phyloP scores from a whole-genome alignment of 2,329 filamentous ascomycete species.

The Zymoseptoria tritici region DNA sequence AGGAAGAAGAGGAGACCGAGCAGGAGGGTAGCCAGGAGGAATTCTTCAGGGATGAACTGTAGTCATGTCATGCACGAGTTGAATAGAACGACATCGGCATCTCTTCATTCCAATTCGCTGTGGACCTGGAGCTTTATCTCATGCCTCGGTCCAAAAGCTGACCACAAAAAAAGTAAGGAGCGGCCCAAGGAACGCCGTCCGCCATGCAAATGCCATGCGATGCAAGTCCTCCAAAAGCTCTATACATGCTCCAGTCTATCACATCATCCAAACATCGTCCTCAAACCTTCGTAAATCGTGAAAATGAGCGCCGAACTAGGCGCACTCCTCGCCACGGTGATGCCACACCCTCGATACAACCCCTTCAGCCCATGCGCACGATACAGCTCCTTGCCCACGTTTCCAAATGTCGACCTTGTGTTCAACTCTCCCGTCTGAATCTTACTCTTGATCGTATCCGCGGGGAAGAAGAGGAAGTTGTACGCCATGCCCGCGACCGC shows the following conservation, averaged over 20 bases:
- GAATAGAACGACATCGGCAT: not conserved
- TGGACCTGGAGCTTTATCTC: not conserved
- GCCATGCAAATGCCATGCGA: not conserved
- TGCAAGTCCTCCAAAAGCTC: not conserved
- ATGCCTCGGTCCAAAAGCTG: not conserved
- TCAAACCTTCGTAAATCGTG: slow-evolving; percentile 83
- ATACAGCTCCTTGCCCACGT: slow-evolving; percentile 70
- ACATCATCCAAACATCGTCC: slow-evolving; percentile 49
- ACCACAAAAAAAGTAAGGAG: not conserved
- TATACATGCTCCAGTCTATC: not conserved
- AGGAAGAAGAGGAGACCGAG: slow-evolving; percentile 2
- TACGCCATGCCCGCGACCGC: slow-evolving; percentile 87
- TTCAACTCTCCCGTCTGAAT: slow-evolving; percentile 75
- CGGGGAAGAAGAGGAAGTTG: slow-evolving; percentile 95
- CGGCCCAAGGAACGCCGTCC: not conserved
- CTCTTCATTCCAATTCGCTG: not conserved
- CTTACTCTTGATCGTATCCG: slow-evolving; percentile 92
- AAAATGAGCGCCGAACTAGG: slow-evolving; percentile 99
- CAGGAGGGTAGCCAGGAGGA: slow-evolving; percentile 21
- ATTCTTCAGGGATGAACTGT: slow-evolving; percentile 23
- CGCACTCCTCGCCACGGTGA: slow-evolving; percentile 78
- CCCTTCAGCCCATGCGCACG: slow-evolving; percentile 71
- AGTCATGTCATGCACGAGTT: not conserved
- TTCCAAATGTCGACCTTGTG: slow-evolving; percentile 58
- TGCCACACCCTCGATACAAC: slow-evolving; percentile 88